phyloP scores from a whole-genome alignment of 108 stramenopile species.

The Fistulifera solaris region DNA sequence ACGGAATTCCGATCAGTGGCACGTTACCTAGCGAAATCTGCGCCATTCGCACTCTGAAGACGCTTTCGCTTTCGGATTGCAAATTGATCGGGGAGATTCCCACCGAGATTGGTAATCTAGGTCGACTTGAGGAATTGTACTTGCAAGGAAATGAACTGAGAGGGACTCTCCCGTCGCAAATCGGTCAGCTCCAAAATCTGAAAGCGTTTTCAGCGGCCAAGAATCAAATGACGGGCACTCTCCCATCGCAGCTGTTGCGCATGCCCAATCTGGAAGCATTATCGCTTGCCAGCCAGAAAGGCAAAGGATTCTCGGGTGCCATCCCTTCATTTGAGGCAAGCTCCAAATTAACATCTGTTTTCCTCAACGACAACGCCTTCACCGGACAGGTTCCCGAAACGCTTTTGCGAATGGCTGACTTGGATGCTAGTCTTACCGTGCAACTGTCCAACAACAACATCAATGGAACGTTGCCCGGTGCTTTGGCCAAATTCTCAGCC shows the following conservation, averaged over 20 bases:
- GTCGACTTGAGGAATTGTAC: constrained; percentile 1
- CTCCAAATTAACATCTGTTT: constrained; percentile 39
- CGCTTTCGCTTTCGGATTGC: constrained; percentile 4
- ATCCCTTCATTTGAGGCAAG: constrained; percentile 5
- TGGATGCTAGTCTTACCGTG: constrained; percentile 13
- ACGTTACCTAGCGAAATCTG: neutral
- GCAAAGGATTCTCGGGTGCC: neutral
- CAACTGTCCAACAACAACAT: neutral
- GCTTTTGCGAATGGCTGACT: constrained; percentile 20
- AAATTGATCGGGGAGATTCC: constrained; percentile 4
- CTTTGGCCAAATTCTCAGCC: too few species aligned
- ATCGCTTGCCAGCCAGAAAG: constrained; percentile 13
- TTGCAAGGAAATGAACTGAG: constrained; percentile 9
- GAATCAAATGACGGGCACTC: constrained; percentile 35
- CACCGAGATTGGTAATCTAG: constrained; percentile 6
- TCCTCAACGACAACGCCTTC: constrained; percentile 34
- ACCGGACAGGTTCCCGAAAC: constrained; percentile 43
- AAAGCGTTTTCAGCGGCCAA: constrained; percentile 45
- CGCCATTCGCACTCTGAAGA: neutral
- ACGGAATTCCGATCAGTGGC: constrained; percentile 27
- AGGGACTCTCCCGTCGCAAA: constrained; percentile 20
- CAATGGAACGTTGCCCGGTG: neutral
- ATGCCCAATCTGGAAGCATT: constrained; percentile 25
- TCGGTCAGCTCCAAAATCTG: constrained; percentile 31
- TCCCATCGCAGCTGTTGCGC: constrained; percentile 12